A percentile compares a stretch with the other conserved stretches of the same genome.
These are phyloP conservation scores for Effrenium voratum DNA, from an alignment of 73 alveolate genomes.

Conservation along the genomic window DNA sequence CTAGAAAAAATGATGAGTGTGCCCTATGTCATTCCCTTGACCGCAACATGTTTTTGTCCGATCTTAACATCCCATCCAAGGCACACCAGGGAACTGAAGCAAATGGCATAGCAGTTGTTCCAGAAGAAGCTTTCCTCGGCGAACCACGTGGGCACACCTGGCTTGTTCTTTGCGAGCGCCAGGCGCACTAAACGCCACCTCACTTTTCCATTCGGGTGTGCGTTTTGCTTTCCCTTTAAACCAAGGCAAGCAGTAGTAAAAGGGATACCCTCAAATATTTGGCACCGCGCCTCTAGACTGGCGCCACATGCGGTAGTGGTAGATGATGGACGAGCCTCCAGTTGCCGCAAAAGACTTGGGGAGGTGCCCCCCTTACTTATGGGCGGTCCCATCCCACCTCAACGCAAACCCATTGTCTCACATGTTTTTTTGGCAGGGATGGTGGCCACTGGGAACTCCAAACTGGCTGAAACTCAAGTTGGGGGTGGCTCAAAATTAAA, in stretches of 20 bases:
- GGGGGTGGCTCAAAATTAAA: not conserved
- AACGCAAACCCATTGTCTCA: no score
- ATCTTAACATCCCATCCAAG: no score
- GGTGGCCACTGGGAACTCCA: no score
- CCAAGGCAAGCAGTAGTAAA: not conserved
- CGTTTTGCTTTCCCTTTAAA: not conserved
- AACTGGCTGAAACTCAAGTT: not conserved
- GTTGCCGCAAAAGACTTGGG: no score
- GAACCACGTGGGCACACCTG: conserved; percentile 9
- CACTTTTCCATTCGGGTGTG: not conserved
- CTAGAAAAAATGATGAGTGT: no score
- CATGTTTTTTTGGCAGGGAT: no score
- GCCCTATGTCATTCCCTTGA: no score
- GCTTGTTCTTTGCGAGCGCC: not conserved
- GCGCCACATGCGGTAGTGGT: conserved; percentile 42
- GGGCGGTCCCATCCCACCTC: no score
- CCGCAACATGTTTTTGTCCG: no score
- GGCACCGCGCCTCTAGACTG: not conserved
- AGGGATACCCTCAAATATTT: not conserved
- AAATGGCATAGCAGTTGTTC: conserved; percentile 32
- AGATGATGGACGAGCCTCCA: not conserved
- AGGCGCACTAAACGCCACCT: not conserved
- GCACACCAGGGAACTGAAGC: conserved; percentile 28
- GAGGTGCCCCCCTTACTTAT: no score
- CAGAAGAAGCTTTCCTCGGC: conserved; percentile 28